These are phyloP conservation scores for Dactylellina drechsleri DNA, from an alignment of 2,329 filamentous ascomycete genomes.

Conservation along the genomic window DNA sequence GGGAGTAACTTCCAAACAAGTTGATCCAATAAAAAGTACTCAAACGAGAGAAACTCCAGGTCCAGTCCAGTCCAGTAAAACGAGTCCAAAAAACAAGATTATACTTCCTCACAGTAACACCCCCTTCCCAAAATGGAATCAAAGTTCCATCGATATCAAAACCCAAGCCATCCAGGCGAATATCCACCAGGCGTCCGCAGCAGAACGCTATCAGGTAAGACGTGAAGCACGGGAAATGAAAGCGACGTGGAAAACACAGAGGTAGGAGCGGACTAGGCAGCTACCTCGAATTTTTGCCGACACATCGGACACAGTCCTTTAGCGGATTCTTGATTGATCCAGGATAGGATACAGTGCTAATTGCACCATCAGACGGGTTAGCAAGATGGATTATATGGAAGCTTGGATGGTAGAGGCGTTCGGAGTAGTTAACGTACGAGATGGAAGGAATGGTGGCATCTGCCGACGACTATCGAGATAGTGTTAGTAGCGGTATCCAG, in stretches of 20 bases:
- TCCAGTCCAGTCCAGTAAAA: background rate
- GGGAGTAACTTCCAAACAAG: background rate
- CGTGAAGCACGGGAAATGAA: constrained; percentile 32
- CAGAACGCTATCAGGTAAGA: constrained; percentile 24
- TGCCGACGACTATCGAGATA: constrained; percentile 78
- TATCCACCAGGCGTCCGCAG: constrained; percentile 25
- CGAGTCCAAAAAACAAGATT: background rate
- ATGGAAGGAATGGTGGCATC: constrained; percentile 97
- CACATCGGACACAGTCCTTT: constrained; percentile 98
- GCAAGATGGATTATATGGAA: too few relatives aligned
- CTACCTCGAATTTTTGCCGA: constrained; percentile 71
- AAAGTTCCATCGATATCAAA: background rate
- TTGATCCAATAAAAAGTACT: background rate
- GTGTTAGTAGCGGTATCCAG: constrained; percentile 28
- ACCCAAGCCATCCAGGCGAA: background rate
- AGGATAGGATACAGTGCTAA: constrained; percentile 93
- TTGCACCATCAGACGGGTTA: background rate
- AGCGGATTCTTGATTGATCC: constrained; percentile 93
- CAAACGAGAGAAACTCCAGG: background rate
- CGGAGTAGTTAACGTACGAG: constrained; percentile 71
- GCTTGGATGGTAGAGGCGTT: background rate
- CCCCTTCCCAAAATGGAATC: background rate
- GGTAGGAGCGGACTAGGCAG: constrained; percentile 52
- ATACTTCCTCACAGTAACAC: background rate
- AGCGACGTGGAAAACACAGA: constrained; percentile 41